Evolutionary conservation across 2,329 filamentous ascomycete species (phyloP).

Genomic region (Aureobasidium subglaciale): DNA sequence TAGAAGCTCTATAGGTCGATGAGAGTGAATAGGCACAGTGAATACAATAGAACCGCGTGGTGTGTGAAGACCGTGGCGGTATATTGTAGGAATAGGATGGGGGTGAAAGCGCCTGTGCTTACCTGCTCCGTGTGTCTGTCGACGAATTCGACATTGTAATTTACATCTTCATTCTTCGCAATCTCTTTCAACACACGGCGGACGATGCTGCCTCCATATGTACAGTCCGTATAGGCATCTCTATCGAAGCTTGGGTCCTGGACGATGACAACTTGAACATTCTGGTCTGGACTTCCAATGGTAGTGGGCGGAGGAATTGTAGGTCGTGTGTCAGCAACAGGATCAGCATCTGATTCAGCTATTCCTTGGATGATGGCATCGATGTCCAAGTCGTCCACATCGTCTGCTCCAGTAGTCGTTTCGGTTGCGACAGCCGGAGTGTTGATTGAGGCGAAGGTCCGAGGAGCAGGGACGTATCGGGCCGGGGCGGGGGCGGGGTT

Average conservation of each 20-base stretch:
- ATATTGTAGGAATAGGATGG: neutral
- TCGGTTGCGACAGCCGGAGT: neutral
- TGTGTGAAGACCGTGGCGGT: neutral
- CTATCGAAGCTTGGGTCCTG: slow-evolving; percentile 4
- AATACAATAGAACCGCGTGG: neutral
- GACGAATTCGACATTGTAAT: slow-evolving; percentile 38
- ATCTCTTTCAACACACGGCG: slow-evolving; percentile 35
- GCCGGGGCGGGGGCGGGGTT: neutral
- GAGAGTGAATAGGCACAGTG: neutral
- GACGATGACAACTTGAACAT: neutral
- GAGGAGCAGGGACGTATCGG: neutral
- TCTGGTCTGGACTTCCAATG: neutral
- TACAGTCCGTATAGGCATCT: slow-evolving; percentile 22
- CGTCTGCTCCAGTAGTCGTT: neutral
- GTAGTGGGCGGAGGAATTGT: neutral
- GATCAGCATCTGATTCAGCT: neutral
- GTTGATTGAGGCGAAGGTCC: slow-evolving; percentile 10
- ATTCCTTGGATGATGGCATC: slow-evolving; percentile 6
- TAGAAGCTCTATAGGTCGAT: neutral
- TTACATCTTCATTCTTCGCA: slow-evolving; percentile 26
- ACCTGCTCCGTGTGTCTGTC: slow-evolving; percentile 36
- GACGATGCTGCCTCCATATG: slow-evolving; percentile 26
- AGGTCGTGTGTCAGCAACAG: neutral
- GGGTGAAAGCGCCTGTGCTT: slow-evolving; percentile 31
- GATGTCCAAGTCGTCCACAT: slow-evolving; percentile 7